Conservation (phyloP, 164 flowering plant genomes). For the Sextonia rubra region DNA sequence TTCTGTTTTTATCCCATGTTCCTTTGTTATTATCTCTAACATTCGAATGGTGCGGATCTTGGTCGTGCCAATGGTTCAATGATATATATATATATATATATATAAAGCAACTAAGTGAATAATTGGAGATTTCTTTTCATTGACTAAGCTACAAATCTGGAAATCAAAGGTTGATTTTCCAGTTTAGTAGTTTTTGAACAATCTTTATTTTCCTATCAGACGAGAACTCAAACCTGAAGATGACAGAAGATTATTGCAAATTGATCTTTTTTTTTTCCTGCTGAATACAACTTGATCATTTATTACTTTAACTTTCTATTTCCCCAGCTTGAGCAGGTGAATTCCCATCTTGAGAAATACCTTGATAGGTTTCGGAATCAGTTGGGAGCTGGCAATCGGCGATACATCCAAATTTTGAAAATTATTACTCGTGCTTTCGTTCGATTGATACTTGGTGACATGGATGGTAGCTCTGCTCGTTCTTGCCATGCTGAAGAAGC, state of each 20-base stretch:
- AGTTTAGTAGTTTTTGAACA: neutral
- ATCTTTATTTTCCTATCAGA: neutral
- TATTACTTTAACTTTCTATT: conserved; percentile 3
- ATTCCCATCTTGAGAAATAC: conserved; percentile 50
- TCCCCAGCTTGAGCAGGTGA: conserved; percentile 67
- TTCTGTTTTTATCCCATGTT: neutral
- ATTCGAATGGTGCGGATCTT: neutral
- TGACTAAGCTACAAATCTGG: neutral
- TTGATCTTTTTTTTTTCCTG: neutral
- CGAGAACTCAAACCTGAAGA: neutral
- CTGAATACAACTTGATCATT: neutral
- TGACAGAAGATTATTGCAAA: neutral
- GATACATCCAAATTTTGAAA: conserved; percentile 85
- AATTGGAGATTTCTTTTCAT: neutral
- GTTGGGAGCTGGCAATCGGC: conserved; percentile 86
- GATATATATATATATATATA: neutral
- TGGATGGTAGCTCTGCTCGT: conserved; percentile 15
- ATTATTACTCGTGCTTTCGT: conserved; percentile 67
- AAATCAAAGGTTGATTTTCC: neutral
- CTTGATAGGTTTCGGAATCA: conserved; percentile 58
- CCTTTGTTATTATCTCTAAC: neutral
- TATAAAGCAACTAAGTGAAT: neutral
- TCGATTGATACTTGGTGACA: conserved; percentile 29
- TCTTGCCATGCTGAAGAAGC: conserved; percentile 21
- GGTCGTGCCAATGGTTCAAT: neutral